A percentile compares a stretch with the other conserved stretches of the same genome.
phyloP scores from a whole-genome alignment of 805 yeast genomes.

The Ogataea allantospora region DNA sequence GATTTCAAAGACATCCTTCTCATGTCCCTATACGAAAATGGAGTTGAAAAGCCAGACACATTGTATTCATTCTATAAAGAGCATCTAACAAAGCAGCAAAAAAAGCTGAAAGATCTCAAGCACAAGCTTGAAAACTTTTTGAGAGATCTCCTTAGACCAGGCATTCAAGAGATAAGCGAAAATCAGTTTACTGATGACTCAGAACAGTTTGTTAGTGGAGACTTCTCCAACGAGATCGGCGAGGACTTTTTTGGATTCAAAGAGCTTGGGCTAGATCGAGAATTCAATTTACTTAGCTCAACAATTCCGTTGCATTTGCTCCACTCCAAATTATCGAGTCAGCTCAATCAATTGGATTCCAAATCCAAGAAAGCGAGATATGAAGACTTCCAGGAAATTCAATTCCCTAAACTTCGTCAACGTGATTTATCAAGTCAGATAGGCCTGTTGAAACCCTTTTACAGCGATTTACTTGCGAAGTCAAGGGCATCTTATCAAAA shows the following conservation, averaged over 20 bases:
- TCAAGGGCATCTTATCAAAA: constrained; percentile 41
- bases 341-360: constrained; percentile 46
- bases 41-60: constrained; percentile 75
- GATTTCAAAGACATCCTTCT: constrained; percentile 47
- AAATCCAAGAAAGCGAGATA: constrained; percentile 51
- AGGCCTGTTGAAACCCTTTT: constrained; percentile 58
- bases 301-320: constrained; percentile 87
- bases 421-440: constrained; percentile 52
- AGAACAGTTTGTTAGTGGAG: constrained; percentile 93
- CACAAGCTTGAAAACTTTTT: constrained; percentile 65
- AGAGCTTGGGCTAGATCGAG: constrained; percentile 90
- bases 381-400: constrained; percentile 61
- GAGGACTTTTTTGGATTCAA: constrained; percentile 98
- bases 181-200: constrained; percentile 82
- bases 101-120: constrained; percentile 67
- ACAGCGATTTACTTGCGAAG: constrained; percentile 39
- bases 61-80: constrained; percentile 73
- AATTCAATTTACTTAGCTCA: constrained; percentile 77
- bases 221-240: constrained; percentile 88
- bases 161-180: constrained; percentile 66
- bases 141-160: constrained; percentile 81
- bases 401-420: constrained; percentile 51
- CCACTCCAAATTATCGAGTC: constrained; percentile 68
- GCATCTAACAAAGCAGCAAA: constrained; percentile 64
- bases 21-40: constrained; percentile 77